Conservation (phyloP, 768 basidiomycete species). For the Naganishia vishniacii region DNA sequence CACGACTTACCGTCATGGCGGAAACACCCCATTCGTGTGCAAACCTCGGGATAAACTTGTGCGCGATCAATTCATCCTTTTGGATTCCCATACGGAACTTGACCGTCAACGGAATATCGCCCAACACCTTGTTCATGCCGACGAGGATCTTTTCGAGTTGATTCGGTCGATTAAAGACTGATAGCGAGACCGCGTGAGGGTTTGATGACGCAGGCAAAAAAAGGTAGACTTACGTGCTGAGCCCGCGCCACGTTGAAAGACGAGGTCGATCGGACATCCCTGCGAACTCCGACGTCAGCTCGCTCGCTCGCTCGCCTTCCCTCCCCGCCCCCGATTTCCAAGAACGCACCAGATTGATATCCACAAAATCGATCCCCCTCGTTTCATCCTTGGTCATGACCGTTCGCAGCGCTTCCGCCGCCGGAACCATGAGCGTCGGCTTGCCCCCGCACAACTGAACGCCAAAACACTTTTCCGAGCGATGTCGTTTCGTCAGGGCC, state of each 20-base stretch:
- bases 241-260: conserved; percentile 85
- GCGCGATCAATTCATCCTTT: conserved; percentile 71
- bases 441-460: conserved; percentile 89
- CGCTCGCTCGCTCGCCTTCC: not conserved
- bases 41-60: conserved; percentile 83
- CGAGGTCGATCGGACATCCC: conserved; percentile 94
- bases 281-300: conserved; percentile 50
- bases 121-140: conserved; percentile 86
- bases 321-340: conserved; percentile 15
- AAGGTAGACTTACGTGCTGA: conserved; percentile 72
- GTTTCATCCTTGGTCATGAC: conserved; percentile 53
- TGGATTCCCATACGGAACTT: conserved; percentile 77
- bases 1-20: conserved; percentile 55
- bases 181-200: not conserved
- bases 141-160: conserved; percentile 79
- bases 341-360: conserved; percentile 61
- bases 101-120: conserved; percentile 70
- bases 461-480: conserved; percentile 79
- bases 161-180: conserved; percentile 75
- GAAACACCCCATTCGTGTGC: conserved; percentile 56
- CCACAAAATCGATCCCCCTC: conserved; percentile 75
- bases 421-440: conserved; percentile 65
- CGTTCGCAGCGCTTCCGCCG: conserved; percentile 71
- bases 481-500: conserved; percentile 83
- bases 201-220: conserved; percentile 5